These are phyloP conservation scores for Huntiella savannae DNA, from an alignment of 2,329 filamentous ascomycete genomes.

Conservation along the genomic window DNA sequence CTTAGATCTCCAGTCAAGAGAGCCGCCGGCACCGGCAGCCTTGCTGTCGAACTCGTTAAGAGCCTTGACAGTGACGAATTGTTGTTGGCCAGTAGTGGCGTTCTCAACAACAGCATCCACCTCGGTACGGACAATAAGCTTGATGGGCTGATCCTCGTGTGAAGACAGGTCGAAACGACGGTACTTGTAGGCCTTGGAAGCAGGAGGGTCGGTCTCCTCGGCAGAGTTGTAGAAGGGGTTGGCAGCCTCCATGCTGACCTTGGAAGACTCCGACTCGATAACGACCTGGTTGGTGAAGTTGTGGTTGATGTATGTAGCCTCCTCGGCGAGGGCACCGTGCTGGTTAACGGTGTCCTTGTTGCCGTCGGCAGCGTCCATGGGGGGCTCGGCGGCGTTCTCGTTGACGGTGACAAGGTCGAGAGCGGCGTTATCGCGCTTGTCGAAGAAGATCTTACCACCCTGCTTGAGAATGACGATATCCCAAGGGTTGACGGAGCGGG, in stretches of 20 bases:
- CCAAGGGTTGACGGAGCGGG: slow-evolving; percentile 94
- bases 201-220: slow-evolving; percentile 82
- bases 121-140: slow-evolving; percentile 86
- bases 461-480: slow-evolving; percentile 87
- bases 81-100: slow-evolving; percentile 76
- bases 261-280: slow-evolving; percentile 55
- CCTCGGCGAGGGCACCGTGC: slow-evolving; percentile 77
- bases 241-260: slow-evolving; percentile 67
- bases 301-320: slow-evolving; percentile 99
- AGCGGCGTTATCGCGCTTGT: slow-evolving; percentile 90
- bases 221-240: slow-evolving; percentile 96
- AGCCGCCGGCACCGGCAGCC: slow-evolving; percentile 84
- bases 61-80: slow-evolving; percentile 80
- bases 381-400: slow-evolving; percentile 91
- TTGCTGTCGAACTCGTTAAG: slow-evolving; percentile 99
- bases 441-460: slow-evolving; percentile 92
- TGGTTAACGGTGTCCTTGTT: slow-evolving; percentile 93
- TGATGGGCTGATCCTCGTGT: slow-evolving; percentile 83
- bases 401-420: slow-evolving; percentile 98
- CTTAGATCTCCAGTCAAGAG: slow-evolving; percentile 93
- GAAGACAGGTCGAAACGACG: slow-evolving; percentile 88
- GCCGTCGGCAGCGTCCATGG: slow-evolving; percentile 75
- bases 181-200: slow-evolving; percentile 97
- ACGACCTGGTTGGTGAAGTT: slow-evolving; percentile 97
- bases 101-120: slow-evolving; percentile 93